phyloP scores from a whole-genome alignment of 2,329 filamentous ascomycete genomes.

The Alternaria rosae region DNA sequence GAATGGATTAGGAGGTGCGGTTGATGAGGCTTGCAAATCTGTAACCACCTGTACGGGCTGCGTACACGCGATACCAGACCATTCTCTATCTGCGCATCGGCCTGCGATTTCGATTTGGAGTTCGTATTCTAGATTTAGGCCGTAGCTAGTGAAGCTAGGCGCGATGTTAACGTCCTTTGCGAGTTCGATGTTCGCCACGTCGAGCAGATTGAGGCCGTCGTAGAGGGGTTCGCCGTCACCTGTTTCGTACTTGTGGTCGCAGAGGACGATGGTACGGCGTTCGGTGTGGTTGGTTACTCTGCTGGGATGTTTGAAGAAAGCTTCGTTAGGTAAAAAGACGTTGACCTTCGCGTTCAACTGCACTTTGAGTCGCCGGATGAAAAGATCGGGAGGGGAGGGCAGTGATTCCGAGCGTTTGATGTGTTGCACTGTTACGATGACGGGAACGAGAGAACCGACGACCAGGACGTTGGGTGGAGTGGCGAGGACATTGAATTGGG shows the following conservation, averaged over 20 bases:
- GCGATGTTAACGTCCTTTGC: constrained; percentile 8
- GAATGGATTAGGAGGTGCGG: background rate
- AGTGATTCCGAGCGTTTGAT: constrained; percentile 36
- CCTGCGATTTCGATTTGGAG: constrained; percentile 36
- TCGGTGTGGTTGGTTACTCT: constrained; percentile 14
- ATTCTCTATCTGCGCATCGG: constrained; percentile 37
- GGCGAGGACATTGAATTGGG: constrained; percentile 32
- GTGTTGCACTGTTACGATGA: constrained; percentile 31
- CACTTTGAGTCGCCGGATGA: constrained; percentile 34
- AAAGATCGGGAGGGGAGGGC: constrained; percentile 27
- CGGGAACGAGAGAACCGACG: constrained; percentile 22
- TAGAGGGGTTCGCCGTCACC: constrained; percentile 21
- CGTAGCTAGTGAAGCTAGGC: constrained; percentile 40
- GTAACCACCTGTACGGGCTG: constrained; percentile 30
- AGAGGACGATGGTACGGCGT: constrained; percentile 16
- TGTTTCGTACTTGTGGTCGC: constrained; percentile 27
- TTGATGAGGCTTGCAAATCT: constrained; percentile 5
- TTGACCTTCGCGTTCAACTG: constrained; percentile 22
- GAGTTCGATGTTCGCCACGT: constrained; percentile 16
- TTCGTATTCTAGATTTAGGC: constrained; percentile 30
- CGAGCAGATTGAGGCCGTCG: constrained; percentile 24
- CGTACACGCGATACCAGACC: constrained; percentile 21
- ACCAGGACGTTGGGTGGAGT: constrained; percentile 31
- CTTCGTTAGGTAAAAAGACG: constrained; percentile 24
- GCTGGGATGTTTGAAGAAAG: constrained; percentile 3